Evolutionary conservation across 306 rosid species (phyloP).

Genomic region (Senna siamea): DNA sequence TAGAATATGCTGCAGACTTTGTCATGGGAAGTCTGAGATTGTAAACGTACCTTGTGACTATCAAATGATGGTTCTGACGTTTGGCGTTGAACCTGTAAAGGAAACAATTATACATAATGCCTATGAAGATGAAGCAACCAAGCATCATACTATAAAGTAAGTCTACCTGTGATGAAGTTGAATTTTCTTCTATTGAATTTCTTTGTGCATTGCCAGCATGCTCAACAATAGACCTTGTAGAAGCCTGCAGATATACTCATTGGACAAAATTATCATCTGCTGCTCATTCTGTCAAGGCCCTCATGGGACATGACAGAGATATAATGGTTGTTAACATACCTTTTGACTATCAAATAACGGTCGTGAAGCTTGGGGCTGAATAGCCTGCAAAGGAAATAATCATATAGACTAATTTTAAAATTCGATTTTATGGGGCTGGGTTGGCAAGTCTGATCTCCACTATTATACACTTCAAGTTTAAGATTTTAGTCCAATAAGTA

Average conservation of each 20-base stretch:
- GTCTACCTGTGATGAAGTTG: conserved; percentile 20
- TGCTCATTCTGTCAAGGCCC: neutral
- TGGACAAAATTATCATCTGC: neutral
- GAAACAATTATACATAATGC: conserved; percentile 27
- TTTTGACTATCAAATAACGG: neutral
- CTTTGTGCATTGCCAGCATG: neutral
- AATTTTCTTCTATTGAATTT: neutral
- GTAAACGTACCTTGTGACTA: conserved; percentile 53
- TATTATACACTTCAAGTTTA: neutral
- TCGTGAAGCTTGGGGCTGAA: neutral
- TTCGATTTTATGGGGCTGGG: neutral
- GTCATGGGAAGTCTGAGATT: neutral
- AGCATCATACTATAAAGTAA: neutral
- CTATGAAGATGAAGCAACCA: neutral
- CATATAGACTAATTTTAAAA: neutral
- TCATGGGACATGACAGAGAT: neutral
- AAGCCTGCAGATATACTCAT: neutral
- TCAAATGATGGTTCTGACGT: conserved; percentile 61
- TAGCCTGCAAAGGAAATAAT: neutral
- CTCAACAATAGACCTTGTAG: conserved; percentile 1
- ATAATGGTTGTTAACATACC: conserved; percentile 1
- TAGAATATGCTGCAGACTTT: neutral
- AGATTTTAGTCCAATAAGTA: neutral
- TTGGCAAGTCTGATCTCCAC: neutral
- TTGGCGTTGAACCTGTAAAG: conserved; percentile 48